Evolutionary conservation across 768 basidiomycete genomes (phyloP), one percentile per base, ranked within the genome.

Genomic region (Lentinula raphanica): DNA sequence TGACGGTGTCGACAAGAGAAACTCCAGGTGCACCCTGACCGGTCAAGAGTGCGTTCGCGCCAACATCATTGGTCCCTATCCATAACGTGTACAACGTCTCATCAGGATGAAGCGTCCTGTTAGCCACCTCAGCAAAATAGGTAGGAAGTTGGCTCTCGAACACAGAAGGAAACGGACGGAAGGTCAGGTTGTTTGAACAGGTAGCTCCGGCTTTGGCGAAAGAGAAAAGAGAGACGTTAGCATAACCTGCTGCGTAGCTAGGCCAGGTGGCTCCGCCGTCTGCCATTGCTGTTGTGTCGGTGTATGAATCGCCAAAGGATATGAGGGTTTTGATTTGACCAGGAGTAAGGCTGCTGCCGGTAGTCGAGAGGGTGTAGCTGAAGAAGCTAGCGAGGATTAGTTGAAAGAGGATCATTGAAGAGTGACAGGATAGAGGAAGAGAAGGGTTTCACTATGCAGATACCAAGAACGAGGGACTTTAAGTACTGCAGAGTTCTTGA

Each of bases 41-140:
- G 5, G 58, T 60, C 27, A 60, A 28, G 2, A 60, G 35, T 4
- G 45, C 54, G 35, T 56, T 60, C 21, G 45, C 48, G 9, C 59
- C 59, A 17, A 60, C 74, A 64, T 88, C 87, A 60, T 83, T 84
- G 3, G 83, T 84, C 13, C 86, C 85, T 59, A 87, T 83, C 86
- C 86, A 88, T 6, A 87, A 71, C 1, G 82, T 81, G 65, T 83
- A 87, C 2, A 87, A 60, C 1, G 86, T 87, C 46, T 83, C 74
- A 2, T 72, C 66, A 0, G 79, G 66, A 13, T 68, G 56, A 32
- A 80, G 64, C 1, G 77, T 71, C 5, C 76, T 74, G 59, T 80
- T 78, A 11, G 66, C 61, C 17, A 64, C 69, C 49, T 79, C 75
- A 6, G 71, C 64, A 49, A 85, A 72, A 68, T 79, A 86, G 0